Percentiles rank a stretch among this genome's conserved stretches.
These are phyloP conservation scores for Hypomontagnella monticulosa DNA, from an alignment of 495 filamentous ascomycete genomes.

Conservation along the genomic window DNA sequence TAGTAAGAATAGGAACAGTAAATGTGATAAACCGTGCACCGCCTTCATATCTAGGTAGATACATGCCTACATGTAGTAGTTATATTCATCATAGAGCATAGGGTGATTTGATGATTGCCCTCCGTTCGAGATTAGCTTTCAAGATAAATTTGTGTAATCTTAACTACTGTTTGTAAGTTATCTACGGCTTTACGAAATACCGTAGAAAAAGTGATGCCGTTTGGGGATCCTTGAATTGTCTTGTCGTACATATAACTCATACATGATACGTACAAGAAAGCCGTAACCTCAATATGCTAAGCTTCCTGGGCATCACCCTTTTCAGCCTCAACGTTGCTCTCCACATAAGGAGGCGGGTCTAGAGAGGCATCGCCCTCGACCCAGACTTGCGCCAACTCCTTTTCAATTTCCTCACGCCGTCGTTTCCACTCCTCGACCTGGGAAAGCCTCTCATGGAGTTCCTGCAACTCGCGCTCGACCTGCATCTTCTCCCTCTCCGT, in stretches of 20 bases:
- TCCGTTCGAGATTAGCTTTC: no score
- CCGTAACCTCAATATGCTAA: neutral
- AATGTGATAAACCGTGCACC: no score
- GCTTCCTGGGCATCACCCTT: slow-evolving; percentile 22
- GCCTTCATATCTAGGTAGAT: no score
- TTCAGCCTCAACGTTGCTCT: slow-evolving; percentile 31
- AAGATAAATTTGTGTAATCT: no score
- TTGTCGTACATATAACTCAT: slow-evolving; percentile 18
- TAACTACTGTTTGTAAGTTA: no score
- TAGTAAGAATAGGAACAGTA: no score
- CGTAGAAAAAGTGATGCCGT: no score
- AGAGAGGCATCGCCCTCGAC: slow-evolving; percentile 56
- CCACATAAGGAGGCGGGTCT: slow-evolving; percentile 53
- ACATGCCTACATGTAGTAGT: no score
- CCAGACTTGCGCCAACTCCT: slow-evolving; percentile 65
- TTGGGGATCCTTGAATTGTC: slow-evolving; percentile 11
- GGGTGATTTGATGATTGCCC: no score
- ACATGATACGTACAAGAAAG: slow-evolving; percentile 25
- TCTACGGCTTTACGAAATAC: no score
- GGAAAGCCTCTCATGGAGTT: slow-evolving; percentile 78
- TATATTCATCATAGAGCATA: no score
- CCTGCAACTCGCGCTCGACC: slow-evolving; percentile 87
- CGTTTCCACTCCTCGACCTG: slow-evolving; percentile 86
- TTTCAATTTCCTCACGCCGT: slow-evolving; percentile 77
- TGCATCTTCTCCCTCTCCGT: slow-evolving; percentile 89